These are phyloP conservation scores for Gymnopus androsaceus DNA, from an alignment of 1,284 basidiomycete genomes.

Conservation along the genomic window DNA sequence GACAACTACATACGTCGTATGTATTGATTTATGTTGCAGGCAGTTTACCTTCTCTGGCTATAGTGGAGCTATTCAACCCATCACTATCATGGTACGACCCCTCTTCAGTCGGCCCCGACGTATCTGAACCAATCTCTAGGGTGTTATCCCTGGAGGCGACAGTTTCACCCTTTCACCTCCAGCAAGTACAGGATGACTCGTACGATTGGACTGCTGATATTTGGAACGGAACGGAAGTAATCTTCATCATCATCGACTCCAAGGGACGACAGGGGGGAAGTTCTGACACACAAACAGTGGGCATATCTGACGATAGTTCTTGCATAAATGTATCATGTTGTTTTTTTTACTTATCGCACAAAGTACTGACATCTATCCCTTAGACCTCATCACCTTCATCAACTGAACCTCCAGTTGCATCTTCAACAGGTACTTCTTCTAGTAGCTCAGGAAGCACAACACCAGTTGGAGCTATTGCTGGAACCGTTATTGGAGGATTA, in stretches of 20 bases:
- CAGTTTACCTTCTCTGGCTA: slow-evolving; percentile 55
- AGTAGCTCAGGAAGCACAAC: slow-evolving; percentile 26
- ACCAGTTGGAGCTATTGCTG: slow-evolving; percentile 53
- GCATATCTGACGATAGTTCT: slow-evolving; percentile 42
- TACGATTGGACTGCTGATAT: slow-evolving; percentile 64
- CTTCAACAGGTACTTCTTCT: slow-evolving; percentile 29
- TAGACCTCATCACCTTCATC: slow-evolving; percentile 22
- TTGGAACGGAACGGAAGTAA: slow-evolving; percentile 56
- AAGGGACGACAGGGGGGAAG: slow-evolving; percentile 58
- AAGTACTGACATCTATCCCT: no score
- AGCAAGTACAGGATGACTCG: slow-evolving; percentile 35
- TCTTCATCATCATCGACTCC: slow-evolving; percentile 66
- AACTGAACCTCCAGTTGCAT: slow-evolving; percentile 14
- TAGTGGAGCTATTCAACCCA: slow-evolving; percentile 53
- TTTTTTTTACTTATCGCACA: no score
- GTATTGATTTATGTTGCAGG: slow-evolving; percentile 39
- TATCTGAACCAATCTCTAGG: slow-evolving; percentile 39
- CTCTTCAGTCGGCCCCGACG: neutral
- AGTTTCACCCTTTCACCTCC: slow-evolving; percentile 50
- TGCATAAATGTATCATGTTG: slow-evolving; percentile 31
- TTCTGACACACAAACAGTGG: slow-evolving; percentile 53
- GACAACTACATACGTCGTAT: neutral
- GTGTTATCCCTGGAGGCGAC: slow-evolving; percentile 64
- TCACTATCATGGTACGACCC: slow-evolving; percentile 56
- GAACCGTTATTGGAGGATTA: slow-evolving; percentile 58